A percentile compares a stretch with the other conserved stretches of the same genome.
These are phyloP conservation scores for Penicillium sp. DNA, from an alignment of 2,329 filamentous ascomycete genomes.

Conservation along the genomic window DNA sequence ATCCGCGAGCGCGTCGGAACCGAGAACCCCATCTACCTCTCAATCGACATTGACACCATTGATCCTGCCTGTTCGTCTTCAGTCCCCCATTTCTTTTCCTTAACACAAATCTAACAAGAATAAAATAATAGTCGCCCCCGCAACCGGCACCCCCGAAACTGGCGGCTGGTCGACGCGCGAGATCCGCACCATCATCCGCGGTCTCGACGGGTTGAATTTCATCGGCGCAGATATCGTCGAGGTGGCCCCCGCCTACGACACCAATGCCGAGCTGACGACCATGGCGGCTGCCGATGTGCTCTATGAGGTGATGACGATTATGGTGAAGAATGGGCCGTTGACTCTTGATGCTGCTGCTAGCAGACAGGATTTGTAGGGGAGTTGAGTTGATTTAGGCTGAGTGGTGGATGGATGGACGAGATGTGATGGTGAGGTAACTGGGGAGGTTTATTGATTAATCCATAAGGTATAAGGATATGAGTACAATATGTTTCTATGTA, in stretches of 20 bases:
- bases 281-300: constrained; percentile 63
- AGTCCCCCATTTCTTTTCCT: not conserved
- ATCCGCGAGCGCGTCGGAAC: constrained; percentile 77
- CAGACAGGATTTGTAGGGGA: not conserved
- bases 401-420: too few relatives aligned
- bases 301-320: constrained; percentile 80
- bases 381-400: too few relatives aligned
- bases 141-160: constrained; percentile 64
- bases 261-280: constrained; percentile 62
- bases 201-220: constrained; percentile 61
- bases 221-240: constrained; percentile 67
- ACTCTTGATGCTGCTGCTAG: not conserved
- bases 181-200: constrained; percentile 62
- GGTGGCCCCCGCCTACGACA: constrained; percentile 67
- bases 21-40: constrained; percentile 76
- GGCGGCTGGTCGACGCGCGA: constrained; percentile 67
- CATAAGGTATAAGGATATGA: not conserved
- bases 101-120: not conserved
- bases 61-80: constrained; percentile 72
- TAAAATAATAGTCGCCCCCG: constrained; percentile 42
- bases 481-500: too few relatives aligned
- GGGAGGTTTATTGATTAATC: not conserved
- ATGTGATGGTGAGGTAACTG: not conserved
- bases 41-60: constrained; percentile 85
- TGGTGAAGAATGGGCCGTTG: constrained; percentile 78